Conservation (phyloP, 1,284 basidiomycete species). For the Salmacisia buchloeana region DNA sequence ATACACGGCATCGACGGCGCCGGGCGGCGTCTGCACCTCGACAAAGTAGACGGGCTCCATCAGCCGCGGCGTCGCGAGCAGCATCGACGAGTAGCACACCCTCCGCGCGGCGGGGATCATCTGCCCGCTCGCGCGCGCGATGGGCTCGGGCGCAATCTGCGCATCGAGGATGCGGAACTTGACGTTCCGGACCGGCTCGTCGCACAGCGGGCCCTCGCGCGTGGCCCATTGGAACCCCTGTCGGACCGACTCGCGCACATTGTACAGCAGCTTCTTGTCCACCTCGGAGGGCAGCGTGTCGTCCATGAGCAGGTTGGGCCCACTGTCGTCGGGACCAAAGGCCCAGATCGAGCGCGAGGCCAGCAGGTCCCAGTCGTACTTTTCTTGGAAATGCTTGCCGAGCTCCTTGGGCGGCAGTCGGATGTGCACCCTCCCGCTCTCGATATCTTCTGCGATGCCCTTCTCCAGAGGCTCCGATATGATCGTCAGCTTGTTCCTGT, state of each 20-base stretch:
- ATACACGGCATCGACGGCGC: constrained; percentile 95
- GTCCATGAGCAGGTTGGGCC: constrained; percentile 84
- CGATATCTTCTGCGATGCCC: constrained; percentile 48
- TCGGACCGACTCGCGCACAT: constrained; percentile 89
- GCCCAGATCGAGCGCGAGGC: constrained; percentile 98
- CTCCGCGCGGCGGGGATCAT: constrained; percentile 95
- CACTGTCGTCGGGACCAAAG: constrained; percentile 91
- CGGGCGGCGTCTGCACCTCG: constrained; percentile 96
- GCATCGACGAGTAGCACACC: constrained; percentile 97
- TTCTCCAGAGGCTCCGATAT: constrained; percentile 48
- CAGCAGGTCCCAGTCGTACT: constrained; percentile 96
- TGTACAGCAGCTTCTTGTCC: constrained; percentile 83
- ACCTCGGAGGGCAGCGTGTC: constrained; percentile 93
- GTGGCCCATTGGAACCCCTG: constrained; percentile 99
- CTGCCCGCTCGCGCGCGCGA: constrained; percentile 94
- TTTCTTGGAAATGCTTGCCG: constrained; percentile 52
- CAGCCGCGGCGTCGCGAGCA: constrained; percentile 62
- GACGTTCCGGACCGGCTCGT: constrained; percentile 97
- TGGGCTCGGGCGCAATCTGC: constrained; percentile 83
- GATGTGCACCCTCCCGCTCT: constrained; percentile 34
- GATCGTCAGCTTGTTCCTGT: constrained; percentile 43
- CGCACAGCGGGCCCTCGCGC: constrained; percentile 91
- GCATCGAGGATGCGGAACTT: constrained; percentile 95
- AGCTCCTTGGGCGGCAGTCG: constrained; percentile 37
- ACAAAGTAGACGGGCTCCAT: constrained; percentile 97